Evolutionary conservation across 2,329 filamentous ascomycete genomes (phyloP).

Genomic region (Cordyceps cicadae): DNA sequence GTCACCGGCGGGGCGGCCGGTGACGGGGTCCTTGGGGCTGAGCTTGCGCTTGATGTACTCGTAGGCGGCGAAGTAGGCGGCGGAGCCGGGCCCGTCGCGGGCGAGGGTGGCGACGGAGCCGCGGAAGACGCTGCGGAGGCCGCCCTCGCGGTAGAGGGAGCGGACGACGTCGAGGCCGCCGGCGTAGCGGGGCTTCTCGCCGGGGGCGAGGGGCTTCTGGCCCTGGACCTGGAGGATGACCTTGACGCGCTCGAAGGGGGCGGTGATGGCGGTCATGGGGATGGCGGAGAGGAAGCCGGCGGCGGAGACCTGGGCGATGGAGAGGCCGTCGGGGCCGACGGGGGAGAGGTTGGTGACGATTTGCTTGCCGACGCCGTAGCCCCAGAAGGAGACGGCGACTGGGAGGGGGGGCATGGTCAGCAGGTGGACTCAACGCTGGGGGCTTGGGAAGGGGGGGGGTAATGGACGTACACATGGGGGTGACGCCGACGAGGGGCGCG

Average conservation of each 20-base stretch:
- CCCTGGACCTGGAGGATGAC: slow-evolving; percentile 97
- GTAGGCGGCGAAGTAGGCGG: slow-evolving; percentile 95
- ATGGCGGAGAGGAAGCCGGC: slow-evolving; percentile 97
- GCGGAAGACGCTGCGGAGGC: slow-evolving; percentile 84
- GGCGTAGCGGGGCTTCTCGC: slow-evolving; percentile 86
- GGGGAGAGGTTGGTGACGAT: slow-evolving; percentile 64
- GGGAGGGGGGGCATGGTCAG: not conserved
- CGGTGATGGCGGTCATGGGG: slow-evolving; percentile 97
- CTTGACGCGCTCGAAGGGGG: slow-evolving; percentile 97
- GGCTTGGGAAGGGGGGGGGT: not conserved
- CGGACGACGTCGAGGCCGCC: slow-evolving; percentile 85
- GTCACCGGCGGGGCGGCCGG: slow-evolving; percentile 65
- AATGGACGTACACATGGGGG: slow-evolving; percentile 89
- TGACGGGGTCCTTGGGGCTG: slow-evolving; percentile 70
- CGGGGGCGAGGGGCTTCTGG: slow-evolving; percentile 77
- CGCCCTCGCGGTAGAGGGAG: slow-evolving; percentile 87
- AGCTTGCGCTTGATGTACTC: slow-evolving; percentile 86
- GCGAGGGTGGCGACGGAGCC: slow-evolving; percentile 86
- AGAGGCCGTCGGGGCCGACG: slow-evolving; percentile 61
- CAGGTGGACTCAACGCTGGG: not conserved
- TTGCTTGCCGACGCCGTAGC: slow-evolving; percentile 90
- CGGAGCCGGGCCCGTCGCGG: slow-evolving; percentile 83
- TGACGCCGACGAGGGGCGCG: slow-evolving; percentile 89
- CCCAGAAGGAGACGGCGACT: slow-evolving; percentile 70
- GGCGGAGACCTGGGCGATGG: slow-evolving; percentile 78